Evolutionary conservation across 108 stramenopile species (phyloP), one percentile per base, ranked within the genome.

Genomic region (Cyclotella cryptica): DNA sequence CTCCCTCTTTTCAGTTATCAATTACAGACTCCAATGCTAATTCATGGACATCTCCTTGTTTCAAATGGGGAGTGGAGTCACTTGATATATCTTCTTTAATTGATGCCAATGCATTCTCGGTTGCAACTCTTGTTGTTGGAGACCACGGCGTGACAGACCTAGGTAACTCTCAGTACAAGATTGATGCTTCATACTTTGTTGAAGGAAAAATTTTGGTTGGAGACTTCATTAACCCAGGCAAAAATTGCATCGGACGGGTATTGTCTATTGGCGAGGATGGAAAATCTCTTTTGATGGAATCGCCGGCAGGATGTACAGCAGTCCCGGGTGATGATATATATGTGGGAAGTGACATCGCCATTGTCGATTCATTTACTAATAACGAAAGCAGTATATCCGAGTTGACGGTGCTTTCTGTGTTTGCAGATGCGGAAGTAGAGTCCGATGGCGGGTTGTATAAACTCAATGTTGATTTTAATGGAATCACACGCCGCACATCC

Each of bases 1-100:
- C 77, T 13, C 63, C 78, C 18, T 80, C 86, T 24, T 60, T 89
- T 49, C 60, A 80, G 35, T 54, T 69, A 15, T 69, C 83, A 3
- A 62, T 87, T 65, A n/a, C 74, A 60, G 78, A 80, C 49, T 73
- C 77, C 10, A 57, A 76, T 45, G 15, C 41, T 7, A 67, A 74
- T n/a, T 84, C 87, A 30, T 77, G 77, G 70, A 58, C 66, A 30
- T 73, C 85, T 52, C 80, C 85, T 15, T 95, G 94, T 53, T 59
- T 91, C 35, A 66, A 30, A 46, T 89, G 85, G 78, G 90, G 77
- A 27, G 79, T 84, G 10, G 45, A 78, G 27, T 74, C 86, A 3
- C 54, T 85, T 4, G 89, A 84, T 58, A 72, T 94, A 39, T 45
- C 85, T 49, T 54, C 77, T 22, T 69, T 88, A 10, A 72, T 96